Conservation (phyloP, 306 rosid species). For the Cucumis sativus region DNA sequence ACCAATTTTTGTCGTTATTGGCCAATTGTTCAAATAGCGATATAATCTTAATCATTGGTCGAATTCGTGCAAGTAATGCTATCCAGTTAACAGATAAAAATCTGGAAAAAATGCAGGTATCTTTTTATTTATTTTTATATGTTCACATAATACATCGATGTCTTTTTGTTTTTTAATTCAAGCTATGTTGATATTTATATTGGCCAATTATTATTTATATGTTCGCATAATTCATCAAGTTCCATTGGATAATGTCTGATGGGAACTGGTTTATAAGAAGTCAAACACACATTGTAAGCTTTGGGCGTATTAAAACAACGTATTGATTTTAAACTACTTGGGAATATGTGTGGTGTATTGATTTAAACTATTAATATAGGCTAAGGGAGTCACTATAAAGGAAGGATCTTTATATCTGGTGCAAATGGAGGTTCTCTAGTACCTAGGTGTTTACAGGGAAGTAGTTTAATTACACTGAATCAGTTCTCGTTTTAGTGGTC, state of each 20-base stretch:
- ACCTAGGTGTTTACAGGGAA: neutral
- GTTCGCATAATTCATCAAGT: neutral
- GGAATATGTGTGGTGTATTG: neutral
- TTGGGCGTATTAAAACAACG: neutral
- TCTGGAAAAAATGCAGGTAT: constrained; percentile 81
- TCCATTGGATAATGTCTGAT: neutral
- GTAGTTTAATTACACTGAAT: neutral
- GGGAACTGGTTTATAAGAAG: neutral
- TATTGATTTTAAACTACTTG: neutral
- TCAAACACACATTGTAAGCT: neutral
- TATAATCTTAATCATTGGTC: constrained; percentile 46
- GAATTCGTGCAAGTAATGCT: constrained; percentile 77
- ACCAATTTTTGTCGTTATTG: constrained; percentile 49
- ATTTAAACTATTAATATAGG: neutral
- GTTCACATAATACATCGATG: neutral
- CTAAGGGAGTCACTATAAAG: neutral
- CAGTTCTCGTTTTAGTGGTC: neutral
- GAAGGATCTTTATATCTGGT: neutral
- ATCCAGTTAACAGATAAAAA: constrained; percentile 77
- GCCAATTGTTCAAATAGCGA: constrained; percentile 45
- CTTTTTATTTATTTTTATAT: constrained; percentile 6
- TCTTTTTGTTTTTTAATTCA: neutral
- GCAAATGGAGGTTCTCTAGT: neutral
- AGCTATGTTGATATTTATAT: too few relatives aligned
- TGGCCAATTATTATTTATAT: too few relatives aligned